A percentile compares a stretch with the other conserved stretches of the same genome.
phyloP scores from a whole-genome alignment of 2,329 filamentous ascomycete species.

The Daldinia sp. region DNA sequence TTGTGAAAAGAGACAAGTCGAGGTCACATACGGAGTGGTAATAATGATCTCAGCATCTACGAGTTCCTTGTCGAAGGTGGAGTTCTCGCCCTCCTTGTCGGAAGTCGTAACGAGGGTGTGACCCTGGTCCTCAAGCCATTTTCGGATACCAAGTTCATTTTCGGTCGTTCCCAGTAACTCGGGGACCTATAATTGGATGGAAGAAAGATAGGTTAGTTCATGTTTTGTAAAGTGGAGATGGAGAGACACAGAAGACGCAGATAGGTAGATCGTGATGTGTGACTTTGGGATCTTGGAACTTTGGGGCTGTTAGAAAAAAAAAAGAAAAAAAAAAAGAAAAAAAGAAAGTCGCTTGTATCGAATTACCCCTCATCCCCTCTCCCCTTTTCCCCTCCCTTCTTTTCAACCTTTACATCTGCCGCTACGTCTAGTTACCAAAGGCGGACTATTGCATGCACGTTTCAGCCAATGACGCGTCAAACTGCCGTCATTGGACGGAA shows the following conservation, averaged over 20 bases:
- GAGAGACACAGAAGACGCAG: no score
- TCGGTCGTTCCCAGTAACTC: slow-evolving; percentile 92
- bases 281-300: not conserved
- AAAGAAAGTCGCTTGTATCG: slow-evolving; percentile 5
- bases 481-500: slow-evolving; percentile 21
- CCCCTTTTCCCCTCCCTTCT: not conserved
- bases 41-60: slow-evolving; percentile 99
- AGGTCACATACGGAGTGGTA: slow-evolving; percentile 80
- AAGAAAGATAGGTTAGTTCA: slow-evolving; percentile 37
- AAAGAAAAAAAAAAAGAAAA: not conserved
- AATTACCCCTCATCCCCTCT: not conserved
- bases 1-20: not conserved
- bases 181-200: slow-evolving; percentile 64
- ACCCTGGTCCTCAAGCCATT: slow-evolving; percentile 97
- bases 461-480: slow-evolving; percentile 33
- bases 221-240: slow-evolving; percentile 24
- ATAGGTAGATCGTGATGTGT: slow-evolving; percentile 24
- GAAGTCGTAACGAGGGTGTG: slow-evolving; percentile 97
- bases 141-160: slow-evolving; percentile 96
- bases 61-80: slow-evolving; percentile 92
- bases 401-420: slow-evolving; percentile 30
- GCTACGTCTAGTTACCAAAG: slow-evolving; percentile 28
- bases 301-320: not conserved
- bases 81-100: slow-evolving; percentile 95
- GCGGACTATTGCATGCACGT: slow-evolving; percentile 30